Evolutionary conservation across 2,329 filamentous ascomycete species (phyloP), one percentile per base, ranked within the genome.

Genomic region (Cladophialophora exuberans): DNA sequence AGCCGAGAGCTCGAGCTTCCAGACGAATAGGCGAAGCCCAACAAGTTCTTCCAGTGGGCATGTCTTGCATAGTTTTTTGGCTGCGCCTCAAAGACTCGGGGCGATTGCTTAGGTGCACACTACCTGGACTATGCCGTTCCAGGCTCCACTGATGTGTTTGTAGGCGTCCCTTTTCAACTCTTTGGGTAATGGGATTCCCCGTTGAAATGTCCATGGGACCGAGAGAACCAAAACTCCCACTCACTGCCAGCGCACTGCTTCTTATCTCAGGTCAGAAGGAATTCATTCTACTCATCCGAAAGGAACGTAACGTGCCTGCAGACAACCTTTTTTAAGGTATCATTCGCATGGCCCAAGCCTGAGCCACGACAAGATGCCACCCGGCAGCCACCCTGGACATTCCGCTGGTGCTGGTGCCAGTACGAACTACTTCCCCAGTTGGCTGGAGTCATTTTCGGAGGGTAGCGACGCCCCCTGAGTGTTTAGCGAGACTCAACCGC

Each of bases 81-180:
- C 46, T 49, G 46, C 46, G 46, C 46, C 46, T 49, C 46, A 22
- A 28, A n/a, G 33, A 28, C 45, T 23, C 13, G 20, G n/a, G 15
- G 18, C 7, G 28, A 6, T 23, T 15, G 31, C n/a, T n/a, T n/a
- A n/a, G n/a, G n/a, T n/a, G n/a, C n/a, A n/a, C n/a, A n/a, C n/a
- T n/a, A n/a, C n/a, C n/a, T n/a, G n/a, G n/a, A n/a, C n/a, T n/a
- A n/a, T n/a, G n/a, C n/a, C n/a, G n/a, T n/a, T 25, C 17, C 15
- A 15, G 25, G 46, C 9, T 17, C 46, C 46, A 49, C 46, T 49
- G 46, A 39, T 49, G 33, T 49, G 46, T 26, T n/a, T 23, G 35
- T 30, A 22, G 23, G 6, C 25, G 33, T 39, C 28, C 42, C 5
- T 31, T 31, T 31, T 28, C 25, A 31, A 28, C n/a, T 10, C 15